Conservation (phyloP, 495 filamentous ascomycete genomes). For the Annulohypoxylon bovei region DNA sequence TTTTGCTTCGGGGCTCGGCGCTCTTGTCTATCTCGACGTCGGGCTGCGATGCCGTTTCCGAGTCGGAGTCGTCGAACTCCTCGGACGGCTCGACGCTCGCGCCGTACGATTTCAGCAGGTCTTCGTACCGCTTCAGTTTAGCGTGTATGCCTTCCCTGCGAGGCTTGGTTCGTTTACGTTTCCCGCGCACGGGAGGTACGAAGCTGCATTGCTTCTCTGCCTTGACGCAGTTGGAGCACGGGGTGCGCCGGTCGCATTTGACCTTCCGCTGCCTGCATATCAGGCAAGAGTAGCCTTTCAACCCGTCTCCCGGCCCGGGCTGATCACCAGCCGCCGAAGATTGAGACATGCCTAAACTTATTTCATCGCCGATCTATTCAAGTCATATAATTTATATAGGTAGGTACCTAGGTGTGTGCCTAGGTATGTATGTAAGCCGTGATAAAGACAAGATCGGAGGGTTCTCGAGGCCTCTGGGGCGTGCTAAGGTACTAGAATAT, state of each 20-base stretch:
- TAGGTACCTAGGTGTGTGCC: too few species aligned
- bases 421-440: too few species aligned
- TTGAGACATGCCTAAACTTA: constrained; percentile 8
- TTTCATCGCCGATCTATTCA: not conserved
- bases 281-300: constrained; percentile 39
- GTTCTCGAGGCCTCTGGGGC: not conserved
- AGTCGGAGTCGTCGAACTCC: constrained; percentile 22
- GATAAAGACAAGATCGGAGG: not conserved
- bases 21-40: constrained; percentile 10
- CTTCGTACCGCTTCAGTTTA: constrained; percentile 47
- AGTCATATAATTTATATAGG: too few species aligned
- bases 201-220: constrained; percentile 55
- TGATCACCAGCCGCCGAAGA: not conserved
- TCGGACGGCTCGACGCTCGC: constrained; percentile 27
- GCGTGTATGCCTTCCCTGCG: constrained; percentile 47
- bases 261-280: constrained; percentile 75
- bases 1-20: not conserved
- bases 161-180: constrained; percentile 53
- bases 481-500: too few species aligned
- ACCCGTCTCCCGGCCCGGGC: not conserved
- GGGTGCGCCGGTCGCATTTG: constrained; percentile 63
- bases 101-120: constrained; percentile 31
- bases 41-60: constrained; percentile 21
- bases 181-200: constrained; percentile 51
- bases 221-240: constrained; percentile 62